Conservation (phyloP, 2,329 filamentous ascomycete species). For the Lecanicillium sp. region DNA sequence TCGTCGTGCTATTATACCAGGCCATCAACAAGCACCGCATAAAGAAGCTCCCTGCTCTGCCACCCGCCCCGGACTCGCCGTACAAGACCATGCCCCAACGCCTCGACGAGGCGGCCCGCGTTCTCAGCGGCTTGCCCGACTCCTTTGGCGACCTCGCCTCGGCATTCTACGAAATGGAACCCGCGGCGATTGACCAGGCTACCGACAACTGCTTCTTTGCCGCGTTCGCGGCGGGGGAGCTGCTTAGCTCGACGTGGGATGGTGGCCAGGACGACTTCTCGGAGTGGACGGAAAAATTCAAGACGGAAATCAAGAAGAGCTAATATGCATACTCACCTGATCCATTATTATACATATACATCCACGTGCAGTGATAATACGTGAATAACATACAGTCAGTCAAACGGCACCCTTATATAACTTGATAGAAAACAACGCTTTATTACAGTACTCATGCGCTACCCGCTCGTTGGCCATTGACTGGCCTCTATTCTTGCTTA, state of each 20-base stretch:
- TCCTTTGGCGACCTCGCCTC: conserved; percentile 64
- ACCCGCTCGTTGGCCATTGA: too few relatives aligned
- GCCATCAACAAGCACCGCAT: conserved; percentile 65
- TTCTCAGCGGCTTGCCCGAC: conserved; percentile 57
- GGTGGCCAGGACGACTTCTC: conserved; percentile 69
- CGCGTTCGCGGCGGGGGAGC: conserved; percentile 49
- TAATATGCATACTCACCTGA: too few relatives aligned
- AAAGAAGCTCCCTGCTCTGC: conserved; percentile 48
- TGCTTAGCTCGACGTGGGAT: conserved; percentile 56
- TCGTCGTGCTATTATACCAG: conserved; percentile 62
- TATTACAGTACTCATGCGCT: too few relatives aligned
- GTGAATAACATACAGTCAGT: too few relatives aligned
- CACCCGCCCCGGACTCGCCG: conserved; percentile 22
- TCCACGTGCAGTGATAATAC: too few relatives aligned
- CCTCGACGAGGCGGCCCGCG: conserved; percentile 50
- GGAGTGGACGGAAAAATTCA: conserved; percentile 61
- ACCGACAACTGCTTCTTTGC: conserved; percentile 56
- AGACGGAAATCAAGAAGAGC: conserved; percentile 43
- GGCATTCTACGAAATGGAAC: conserved; percentile 65
- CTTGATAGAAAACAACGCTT: too few relatives aligned
- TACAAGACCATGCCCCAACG: conserved; percentile 30
- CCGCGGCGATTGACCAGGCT: conserved; percentile 48
- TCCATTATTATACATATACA: too few relatives aligned
- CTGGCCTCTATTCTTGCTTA: too few relatives aligned
- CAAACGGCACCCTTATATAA: too few relatives aligned